Percentiles rank a stretch among this genome's conserved stretches.
Conservation (phyloP, 2,329 filamentous ascomycete species). For the Aaosphaeria pasadenensis region DNA sequence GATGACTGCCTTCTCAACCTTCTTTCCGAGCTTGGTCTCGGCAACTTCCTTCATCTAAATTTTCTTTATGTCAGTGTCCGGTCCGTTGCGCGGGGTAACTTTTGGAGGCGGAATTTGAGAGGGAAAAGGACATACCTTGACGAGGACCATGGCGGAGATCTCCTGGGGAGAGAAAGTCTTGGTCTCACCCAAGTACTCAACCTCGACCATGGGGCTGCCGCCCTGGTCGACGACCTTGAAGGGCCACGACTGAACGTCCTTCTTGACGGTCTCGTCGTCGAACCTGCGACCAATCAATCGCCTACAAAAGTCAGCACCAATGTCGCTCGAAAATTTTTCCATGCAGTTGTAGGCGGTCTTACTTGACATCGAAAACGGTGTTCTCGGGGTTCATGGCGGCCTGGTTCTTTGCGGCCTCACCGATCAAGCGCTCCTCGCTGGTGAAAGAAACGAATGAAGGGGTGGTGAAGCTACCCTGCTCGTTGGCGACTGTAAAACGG, state of each 20-base stretch:
- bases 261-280: constrained; percentile 95
- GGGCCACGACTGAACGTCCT: constrained; percentile 97
- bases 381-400: constrained; percentile 98
- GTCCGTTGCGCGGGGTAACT: neutral
- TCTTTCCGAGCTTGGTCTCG: constrained; percentile 97
- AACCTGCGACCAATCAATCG: constrained; percentile 96
- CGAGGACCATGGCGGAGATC: constrained; percentile 97
- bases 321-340: neutral
- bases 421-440: constrained; percentile 96
- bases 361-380: constrained; percentile 99
- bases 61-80: constrained; percentile 1
- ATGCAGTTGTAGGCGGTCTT: constrained; percentile 35
- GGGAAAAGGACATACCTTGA: constrained; percentile 65
- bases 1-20: constrained; percentile 98
- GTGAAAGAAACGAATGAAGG: constrained; percentile 99
- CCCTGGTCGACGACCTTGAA: constrained; percentile 95
- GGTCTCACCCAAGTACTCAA: constrained; percentile 90
- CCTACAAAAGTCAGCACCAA: constrained; percentile 53
- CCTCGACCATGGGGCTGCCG: constrained; percentile 87
- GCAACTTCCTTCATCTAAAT: constrained; percentile 97
- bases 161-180: constrained; percentile 98
- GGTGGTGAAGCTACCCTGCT: constrained; percentile 98
- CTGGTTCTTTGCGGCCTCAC: constrained; percentile 99
- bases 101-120: neutral
- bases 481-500: constrained; percentile 73